These are phyloP conservation scores for Coelastrella sp. DNA, from an alignment of 139 green algal genomes.

Conservation along the genomic window DNA sequence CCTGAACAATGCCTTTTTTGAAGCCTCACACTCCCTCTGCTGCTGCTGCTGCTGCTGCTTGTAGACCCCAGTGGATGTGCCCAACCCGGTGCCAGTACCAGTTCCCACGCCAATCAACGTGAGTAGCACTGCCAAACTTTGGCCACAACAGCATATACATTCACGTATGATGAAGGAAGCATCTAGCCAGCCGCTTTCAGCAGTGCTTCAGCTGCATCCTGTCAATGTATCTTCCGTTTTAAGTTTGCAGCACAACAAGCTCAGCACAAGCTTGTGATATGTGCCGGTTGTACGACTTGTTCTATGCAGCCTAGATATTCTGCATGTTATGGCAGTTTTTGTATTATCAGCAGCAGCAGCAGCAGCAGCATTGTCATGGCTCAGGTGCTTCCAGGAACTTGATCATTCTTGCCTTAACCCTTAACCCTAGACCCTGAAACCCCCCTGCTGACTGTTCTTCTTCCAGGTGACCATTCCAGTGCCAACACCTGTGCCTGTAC, in stretches of 20 bases:
- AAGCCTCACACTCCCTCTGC: neutral
- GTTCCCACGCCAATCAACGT: neutral
- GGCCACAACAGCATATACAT: too few species aligned
- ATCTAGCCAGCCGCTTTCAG: neutral
- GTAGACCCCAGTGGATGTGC: neutral
- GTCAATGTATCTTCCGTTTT: too few species aligned
- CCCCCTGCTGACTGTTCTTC: too few species aligned
- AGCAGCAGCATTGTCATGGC: neutral
- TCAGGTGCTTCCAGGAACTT: neutral
- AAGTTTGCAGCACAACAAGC: too few species aligned
- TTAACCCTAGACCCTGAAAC: too few species aligned
- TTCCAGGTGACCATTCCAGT: neutral
- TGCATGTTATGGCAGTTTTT: neutral
- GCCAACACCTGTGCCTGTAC: neutral
- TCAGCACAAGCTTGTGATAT: too few species aligned
- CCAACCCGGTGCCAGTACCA: neutral
- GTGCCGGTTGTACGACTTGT: neutral
- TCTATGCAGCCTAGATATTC: neutral
- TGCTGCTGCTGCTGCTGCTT: neutral
- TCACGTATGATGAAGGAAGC: neutral
- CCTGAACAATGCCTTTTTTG: too few species aligned
- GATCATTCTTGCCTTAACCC: too few species aligned
- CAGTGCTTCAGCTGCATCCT: neutral
- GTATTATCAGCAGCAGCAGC: neutral
- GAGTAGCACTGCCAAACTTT: neutral